Base-by-base conservation (phyloP, 2,329 filamentous ascomycete species). In the Drechslerella coelobrocha region DNA sequence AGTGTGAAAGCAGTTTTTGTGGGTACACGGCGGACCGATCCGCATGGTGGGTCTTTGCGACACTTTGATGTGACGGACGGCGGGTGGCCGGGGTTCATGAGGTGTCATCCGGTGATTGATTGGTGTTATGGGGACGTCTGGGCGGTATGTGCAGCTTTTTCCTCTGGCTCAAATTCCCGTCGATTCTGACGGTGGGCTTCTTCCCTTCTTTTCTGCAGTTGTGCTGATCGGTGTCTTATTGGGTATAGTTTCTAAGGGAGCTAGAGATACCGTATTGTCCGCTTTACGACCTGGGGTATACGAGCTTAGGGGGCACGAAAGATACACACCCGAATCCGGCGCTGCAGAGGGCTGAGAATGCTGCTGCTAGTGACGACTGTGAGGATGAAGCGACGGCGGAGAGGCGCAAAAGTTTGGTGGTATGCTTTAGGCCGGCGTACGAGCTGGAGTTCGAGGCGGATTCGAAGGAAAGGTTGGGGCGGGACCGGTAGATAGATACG, bases 41-140 rank as follows among this genome's bases (percentile, higher is more conserved):
- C 94, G 5, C 92, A 97, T 78, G 91, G 93, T 50, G 87, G 86
- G 75, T 82, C 84, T 14, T 79, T 99, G 76, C 89, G 85, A 39
- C 86, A 90, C 79, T 97, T 97, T 77, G 90, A 96, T 77, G 85
- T 84, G 54, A 99, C 94, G 2, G 94, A 97, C 79, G 82, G 84
- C 34, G 92, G 89, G 1, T 99, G 94, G 94, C 94, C 94, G 34
- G 81, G 83, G 45, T 96, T 97, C 77, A 92, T 97, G 88, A 86
- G 94, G 66, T 84, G 97, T 69, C 92, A 99, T 79, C 93, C 94
- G 0, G 90, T 99, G 8, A 92, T 99, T 77, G 94, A 99, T 79
- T 99, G 94, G 94, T 91, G 94, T 78, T 96, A 97, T 79, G 85
- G 86, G 9, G 93, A 97, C 78, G 93, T 97, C 59, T 97, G 94